These are phyloP conservation scores for Monilinia polystroma DNA, from an alignment of 2,329 filamentous ascomycete genomes.

Conservation along the genomic window DNA sequence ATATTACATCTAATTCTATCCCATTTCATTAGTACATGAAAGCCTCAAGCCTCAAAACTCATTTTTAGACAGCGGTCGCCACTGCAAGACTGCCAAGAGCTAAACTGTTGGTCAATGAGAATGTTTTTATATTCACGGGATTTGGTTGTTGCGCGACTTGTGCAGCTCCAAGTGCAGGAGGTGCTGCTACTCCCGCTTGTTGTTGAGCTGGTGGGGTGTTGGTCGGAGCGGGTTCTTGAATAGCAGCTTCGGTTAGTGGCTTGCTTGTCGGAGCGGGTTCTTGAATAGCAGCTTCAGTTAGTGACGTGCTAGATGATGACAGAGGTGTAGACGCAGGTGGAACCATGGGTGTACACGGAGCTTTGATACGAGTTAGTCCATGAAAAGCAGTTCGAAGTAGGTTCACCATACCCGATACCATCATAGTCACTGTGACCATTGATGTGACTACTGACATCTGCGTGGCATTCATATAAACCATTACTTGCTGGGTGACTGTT, in stretches of 20 bases:
- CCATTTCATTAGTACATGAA: conserved; percentile 21
- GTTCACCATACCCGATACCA: conserved; percentile 18
- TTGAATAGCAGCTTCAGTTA: background rate
- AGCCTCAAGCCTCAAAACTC: conserved; percentile 4
- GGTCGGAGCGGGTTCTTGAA: background rate
- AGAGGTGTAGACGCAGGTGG: too few species aligned
- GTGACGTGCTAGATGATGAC: background rate
- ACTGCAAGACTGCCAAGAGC: conserved; percentile 36
- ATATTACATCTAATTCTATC: conserved; percentile 27
- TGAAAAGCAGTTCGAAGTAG: background rate
- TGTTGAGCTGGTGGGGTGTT: conserved; percentile 1
- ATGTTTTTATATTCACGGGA: conserved; percentile 34
- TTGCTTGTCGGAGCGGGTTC: background rate
- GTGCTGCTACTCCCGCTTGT: conserved; percentile 2
- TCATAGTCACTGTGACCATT: conserved; percentile 28
- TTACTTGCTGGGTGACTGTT: conserved; percentile 22
- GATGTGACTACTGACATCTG: conserved; percentile 25
- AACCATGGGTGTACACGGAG: background rate
- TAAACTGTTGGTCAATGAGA: conserved; percentile 36
- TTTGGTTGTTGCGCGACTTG: conserved; percentile 21
- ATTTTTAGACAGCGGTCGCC: conserved; percentile 24
- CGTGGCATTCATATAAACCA: conserved; percentile 11
- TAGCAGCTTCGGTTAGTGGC: background rate
- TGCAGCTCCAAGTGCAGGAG: conserved; percentile 19
- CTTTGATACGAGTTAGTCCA: conserved; percentile 7